Conservation (phyloP, 2,329 filamentous ascomycete species). For the Colletotrichum sp. region DNA sequence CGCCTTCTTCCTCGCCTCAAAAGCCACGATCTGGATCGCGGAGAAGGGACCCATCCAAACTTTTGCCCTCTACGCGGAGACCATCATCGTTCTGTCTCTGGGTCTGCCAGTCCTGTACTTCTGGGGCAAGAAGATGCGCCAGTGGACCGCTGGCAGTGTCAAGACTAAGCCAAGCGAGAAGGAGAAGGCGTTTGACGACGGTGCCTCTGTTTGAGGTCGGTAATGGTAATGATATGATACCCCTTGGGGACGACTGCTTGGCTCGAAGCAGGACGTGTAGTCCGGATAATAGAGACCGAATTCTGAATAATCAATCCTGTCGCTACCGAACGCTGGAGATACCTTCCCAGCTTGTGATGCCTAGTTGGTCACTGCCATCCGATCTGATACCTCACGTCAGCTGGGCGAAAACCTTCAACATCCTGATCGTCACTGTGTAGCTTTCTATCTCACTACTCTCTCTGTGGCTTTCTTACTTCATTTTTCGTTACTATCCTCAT, state of each 20-base stretch:
- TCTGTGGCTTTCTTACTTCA: not conserved
- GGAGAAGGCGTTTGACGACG: not conserved
- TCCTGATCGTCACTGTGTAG: not conserved
- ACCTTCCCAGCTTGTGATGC: not conserved
- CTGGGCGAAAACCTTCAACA: not conserved
- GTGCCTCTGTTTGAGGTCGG: not conserved
- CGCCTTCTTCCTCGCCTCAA: conserved; percentile 32
- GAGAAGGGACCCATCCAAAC: conserved; percentile 28
- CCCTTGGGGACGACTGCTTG: not conserved
- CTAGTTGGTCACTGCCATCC: not conserved
- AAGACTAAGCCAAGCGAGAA: conserved; percentile 6
- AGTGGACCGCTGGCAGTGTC: conserved; percentile 32
- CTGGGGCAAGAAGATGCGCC: conserved; percentile 23
- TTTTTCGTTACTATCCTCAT: not conserved
- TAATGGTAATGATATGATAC: not conserved
- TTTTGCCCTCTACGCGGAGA: conserved; percentile 34
- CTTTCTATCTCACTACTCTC: not conserved
- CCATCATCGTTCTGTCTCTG: conserved; percentile 32
- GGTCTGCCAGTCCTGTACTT: conserved; percentile 31
- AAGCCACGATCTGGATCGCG: conserved; percentile 30
- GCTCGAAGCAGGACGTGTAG: not conserved
- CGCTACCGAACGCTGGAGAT: not conserved
- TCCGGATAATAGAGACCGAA: not conserved
- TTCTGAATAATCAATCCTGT: not conserved
- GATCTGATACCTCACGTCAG: not conserved